Evolutionary conservation across 2,329 filamentous ascomycete species (phyloP), one percentile per base, ranked within the genome.

Genomic region (Aureobasidium pullulans): DNA sequence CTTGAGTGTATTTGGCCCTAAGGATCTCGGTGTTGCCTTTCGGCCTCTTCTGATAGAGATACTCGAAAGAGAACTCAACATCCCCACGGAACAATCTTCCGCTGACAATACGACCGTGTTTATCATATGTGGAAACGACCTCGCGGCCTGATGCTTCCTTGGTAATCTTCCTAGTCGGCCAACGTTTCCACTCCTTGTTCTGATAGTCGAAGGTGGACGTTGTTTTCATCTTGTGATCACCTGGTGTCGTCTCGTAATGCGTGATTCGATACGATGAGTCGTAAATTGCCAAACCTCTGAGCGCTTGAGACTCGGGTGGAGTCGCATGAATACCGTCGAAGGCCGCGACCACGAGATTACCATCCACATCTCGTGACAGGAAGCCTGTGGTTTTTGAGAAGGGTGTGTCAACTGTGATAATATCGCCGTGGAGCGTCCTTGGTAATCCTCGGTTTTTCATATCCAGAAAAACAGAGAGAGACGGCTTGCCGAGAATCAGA

Each of bases 11-110:
- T 19, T 49, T 62, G 11, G 62, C 62, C 39, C 40, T 36, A 0
- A 63, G 48, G 5, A 63, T 59, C 29, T 63, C 62, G 15, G 57
- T 54, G 15, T 61, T 62, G 2, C 60, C 60, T 42, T 62, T 60
- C 6, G 62, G 60, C 29, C 62, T 48, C 39, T 61, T 63, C 28
- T 44, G 47, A 49, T 61, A 63, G 9, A 62, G 46, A 13, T 54
- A 63, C 43, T 63, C 60, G 43, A 61, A 63, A 11, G 49, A 54
- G 42, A 62, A 63, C 19, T 50, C 52, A 15, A 32, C 19, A 4
- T 63, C 42, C 9, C 36, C 57, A 19, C 60, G 52, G 23, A 60
- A 57, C 10, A 62, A 39, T 31, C 56, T 54, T 13, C 62, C 62
- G 44, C 57, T 56, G 15, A 61, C 56, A 1, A 60, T 42, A n/a